A percentile compares a stretch with the other conserved stretches of the same genome.
Conservation (phyloP, 257 asterid genomes). For the Gardenia jasminoides region DNA sequence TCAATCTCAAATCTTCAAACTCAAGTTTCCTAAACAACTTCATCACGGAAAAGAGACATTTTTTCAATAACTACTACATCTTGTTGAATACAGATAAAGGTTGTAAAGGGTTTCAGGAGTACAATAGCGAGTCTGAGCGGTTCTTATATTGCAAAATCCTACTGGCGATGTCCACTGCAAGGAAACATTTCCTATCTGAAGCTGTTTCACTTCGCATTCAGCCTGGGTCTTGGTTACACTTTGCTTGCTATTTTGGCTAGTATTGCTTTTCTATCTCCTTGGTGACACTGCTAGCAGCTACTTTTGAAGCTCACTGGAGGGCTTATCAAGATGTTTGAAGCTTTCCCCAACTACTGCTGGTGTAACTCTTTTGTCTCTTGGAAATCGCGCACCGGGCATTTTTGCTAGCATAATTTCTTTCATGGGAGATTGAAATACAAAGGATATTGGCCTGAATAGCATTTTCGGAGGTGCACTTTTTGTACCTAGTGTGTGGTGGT, state of each 20-base stretch:
- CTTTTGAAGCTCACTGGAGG: conserved; percentile 35
- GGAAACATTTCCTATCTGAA: conserved; percentile 33
- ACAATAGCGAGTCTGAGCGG: not conserved
- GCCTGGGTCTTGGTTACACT: conserved; percentile 22
- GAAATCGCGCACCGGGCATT: conserved; percentile 40
- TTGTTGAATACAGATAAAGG: conserved; percentile 15
- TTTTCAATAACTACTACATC: not conserved
- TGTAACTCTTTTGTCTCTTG: conserved; percentile 33
- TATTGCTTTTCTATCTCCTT: conserved; percentile 33
- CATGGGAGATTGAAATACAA: conserved; percentile 18
- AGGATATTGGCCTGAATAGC: conserved; percentile 27
- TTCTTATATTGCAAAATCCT: too few species aligned
- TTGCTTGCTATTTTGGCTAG: conserved; percentile 26
- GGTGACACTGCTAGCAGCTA: conserved; percentile 38
- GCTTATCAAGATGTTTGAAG: conserved; percentile 23
- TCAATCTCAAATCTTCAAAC: not conserved
- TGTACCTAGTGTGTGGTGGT: conserved; percentile 17
- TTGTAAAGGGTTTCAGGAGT: conserved; percentile 19
- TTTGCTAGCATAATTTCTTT: conserved; percentile 28
- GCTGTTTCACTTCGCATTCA: conserved; percentile 33
- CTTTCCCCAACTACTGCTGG: conserved; percentile 35
- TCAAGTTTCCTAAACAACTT: not conserved
- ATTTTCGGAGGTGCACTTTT: conserved; percentile 24
- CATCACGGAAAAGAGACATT: not conserved
- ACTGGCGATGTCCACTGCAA: conserved; percentile 26